Percentiles rank a stretch among this genome's conserved stretches.
Conservation (phyloP, 768 basidiomycete species). For the Mycena kentingensis region DNA sequence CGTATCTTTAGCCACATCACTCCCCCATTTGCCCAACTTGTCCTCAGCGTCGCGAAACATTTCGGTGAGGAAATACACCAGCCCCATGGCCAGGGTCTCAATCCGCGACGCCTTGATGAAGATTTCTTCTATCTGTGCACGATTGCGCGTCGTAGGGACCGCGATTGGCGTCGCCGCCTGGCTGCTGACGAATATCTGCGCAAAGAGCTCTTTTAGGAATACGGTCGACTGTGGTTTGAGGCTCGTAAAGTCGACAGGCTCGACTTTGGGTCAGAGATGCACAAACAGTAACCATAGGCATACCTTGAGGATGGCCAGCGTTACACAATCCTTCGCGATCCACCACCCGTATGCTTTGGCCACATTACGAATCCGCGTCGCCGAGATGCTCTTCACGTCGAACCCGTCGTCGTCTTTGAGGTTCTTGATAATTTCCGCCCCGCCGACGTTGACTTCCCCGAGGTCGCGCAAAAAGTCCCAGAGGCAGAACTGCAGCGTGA, state of each 20-base stretch:
- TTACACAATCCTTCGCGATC: conserved; percentile 80
- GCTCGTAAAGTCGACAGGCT: conserved; percentile 87
- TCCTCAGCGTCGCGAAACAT: conserved; percentile 39
- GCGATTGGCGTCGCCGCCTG: conserved; percentile 71
- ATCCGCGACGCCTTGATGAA: conserved; percentile 74
- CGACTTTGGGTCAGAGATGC: conserved; percentile 5
- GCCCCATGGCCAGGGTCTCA: conserved; percentile 69
- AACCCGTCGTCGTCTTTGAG: conserved; percentile 52
- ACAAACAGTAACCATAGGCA: conserved; percentile 1
- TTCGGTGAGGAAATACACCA: conserved; percentile 68
- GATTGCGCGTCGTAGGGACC: conserved; percentile 50
- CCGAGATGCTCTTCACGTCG: conserved; percentile 55
- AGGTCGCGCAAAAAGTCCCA: conserved; percentile 97
- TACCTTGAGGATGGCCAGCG: conserved; percentile 84
- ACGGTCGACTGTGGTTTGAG: conserved; percentile 62
- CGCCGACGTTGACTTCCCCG: conserved; percentile 82
- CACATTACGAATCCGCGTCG: conserved; percentile 64
- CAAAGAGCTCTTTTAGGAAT: conserved; percentile 75
- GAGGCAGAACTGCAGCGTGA: conserved; percentile 91
- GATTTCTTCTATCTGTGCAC: conserved; percentile 69
- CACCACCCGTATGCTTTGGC: conserved; percentile 92
- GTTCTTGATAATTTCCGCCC: conserved; percentile 73
- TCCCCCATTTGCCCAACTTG: conserved; percentile 66
- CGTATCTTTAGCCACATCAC: conserved; percentile 67
- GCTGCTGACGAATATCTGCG: conserved; percentile 68